A percentile compares a stretch with the other conserved stretches of the same genome.
These are phyloP conservation scores for Erodium chrysanthum DNA, from an alignment of 441 rosid species.

Conservation along the genomic window DNA sequence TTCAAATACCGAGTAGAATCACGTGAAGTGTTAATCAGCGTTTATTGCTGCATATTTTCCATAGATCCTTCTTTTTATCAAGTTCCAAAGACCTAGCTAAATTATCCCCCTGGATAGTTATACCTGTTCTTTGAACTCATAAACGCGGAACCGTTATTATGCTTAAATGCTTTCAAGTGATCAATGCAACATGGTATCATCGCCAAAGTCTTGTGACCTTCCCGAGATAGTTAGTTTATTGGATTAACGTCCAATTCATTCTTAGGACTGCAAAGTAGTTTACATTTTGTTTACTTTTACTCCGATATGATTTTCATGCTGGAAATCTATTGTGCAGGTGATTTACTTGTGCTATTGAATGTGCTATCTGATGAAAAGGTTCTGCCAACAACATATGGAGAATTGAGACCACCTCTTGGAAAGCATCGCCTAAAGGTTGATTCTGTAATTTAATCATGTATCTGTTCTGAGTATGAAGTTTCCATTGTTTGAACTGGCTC, in stretches of 20 bases:
- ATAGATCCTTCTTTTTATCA: neutral
- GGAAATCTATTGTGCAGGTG: constrained; percentile 40
- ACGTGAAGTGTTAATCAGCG: neutral
- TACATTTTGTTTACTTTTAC: neutral
- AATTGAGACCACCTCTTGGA: constrained; percentile 91
- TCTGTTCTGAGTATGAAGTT: constrained; percentile 13
- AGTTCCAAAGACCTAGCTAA: neutral
- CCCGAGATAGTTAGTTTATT: neutral
- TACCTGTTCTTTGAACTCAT: no score
- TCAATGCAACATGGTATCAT: neutral
- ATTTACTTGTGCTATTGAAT: constrained; percentile 56
- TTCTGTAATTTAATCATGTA: constrained; percentile 17
- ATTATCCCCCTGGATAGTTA: no score
- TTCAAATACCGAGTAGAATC: neutral
- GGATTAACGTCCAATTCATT: no score
- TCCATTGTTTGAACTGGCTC: neutral
- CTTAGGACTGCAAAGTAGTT: no score
- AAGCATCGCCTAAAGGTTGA: constrained; percentile 95
- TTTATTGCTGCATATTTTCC: neutral
- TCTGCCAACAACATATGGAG: constrained; percentile 83
- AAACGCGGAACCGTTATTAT: neutral
- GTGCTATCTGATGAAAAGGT: constrained; percentile 67
- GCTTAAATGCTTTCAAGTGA: neutral
- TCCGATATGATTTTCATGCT: constrained; percentile 10
- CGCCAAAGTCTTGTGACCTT: neutral